Evolutionary conservation across 2,329 filamentous ascomycete genomes (phyloP), one percentile per base, ranked within the genome.

Genomic region (Aspergillus sp.): DNA sequence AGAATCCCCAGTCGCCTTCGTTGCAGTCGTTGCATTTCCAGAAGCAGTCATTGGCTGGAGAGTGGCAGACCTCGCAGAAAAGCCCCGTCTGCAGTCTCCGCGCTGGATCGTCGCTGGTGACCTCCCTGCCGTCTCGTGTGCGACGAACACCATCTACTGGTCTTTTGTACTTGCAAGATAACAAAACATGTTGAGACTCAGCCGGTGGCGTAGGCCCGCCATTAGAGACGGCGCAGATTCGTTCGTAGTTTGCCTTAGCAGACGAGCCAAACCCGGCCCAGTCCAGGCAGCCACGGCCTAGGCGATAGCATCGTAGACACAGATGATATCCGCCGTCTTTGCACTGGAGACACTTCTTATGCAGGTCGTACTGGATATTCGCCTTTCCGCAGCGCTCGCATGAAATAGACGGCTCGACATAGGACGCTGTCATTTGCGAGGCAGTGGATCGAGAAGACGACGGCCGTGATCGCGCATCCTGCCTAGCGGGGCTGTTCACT

Each of bases 1-100:
- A 98, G 72, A 91, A 97, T 0, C 94, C 94, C 93, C 93, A 98
- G 70, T 96, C 93, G 5, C 92, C 94, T 63, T 95, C 87, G 68
- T 96, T 96, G 77, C 94, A 98, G 26, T 83, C 74, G 60, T 90
- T 86, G 73, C 94, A 98, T 63, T 90, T 88, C 94, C 93, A 98
- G 75, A 91, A 96, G 75, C 91, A 95, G 54, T 89, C 85, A 68
- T 96, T 93, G 0, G 91, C 84, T 80, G 87, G 90, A 0, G 84
- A 80, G 18, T 84, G 80, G 72, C 94, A 97, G 52, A 84, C 84
- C 42, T 89, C 86, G 72, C 94, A 98, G 74, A 97, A 97, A 6
- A 91, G 87, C 20, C 94, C 94, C 55, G 85, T 87, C 74, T 95
- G 87, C 0, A 95, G 77, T 24, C 91, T 82, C 45, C 82, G 82